phyloP scores from a whole-genome alignment of 1,284 basidiomycete species.

The Neonothopanus nambi region DNA sequence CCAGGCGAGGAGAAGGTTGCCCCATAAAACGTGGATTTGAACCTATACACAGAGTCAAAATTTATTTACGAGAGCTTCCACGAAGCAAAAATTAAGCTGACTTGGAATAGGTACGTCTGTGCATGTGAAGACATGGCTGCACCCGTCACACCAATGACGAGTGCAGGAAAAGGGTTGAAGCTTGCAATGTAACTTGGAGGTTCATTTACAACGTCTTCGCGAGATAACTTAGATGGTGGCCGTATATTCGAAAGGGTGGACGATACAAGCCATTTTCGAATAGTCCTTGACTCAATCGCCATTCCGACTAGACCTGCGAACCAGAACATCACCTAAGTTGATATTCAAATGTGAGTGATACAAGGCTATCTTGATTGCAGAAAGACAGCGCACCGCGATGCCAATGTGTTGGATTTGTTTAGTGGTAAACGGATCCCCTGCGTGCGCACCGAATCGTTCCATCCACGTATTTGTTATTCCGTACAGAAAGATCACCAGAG shows the following conservation, averaged over 20 bases:
- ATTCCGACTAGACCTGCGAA: conserved; percentile 91
- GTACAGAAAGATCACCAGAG: conserved; percentile 84
- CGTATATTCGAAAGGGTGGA: conserved; percentile 50
- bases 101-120: conserved; percentile 88
- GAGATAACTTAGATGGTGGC: conserved; percentile 30
- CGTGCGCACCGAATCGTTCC: conserved; percentile 85
- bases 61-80: background rate
- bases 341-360: background rate
- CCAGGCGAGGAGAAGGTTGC: conserved; percentile 84
- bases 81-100: conserved; percentile 26
- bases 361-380: conserved; percentile 1
- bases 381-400: conserved; percentile 73
- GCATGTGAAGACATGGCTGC: conserved; percentile 95
- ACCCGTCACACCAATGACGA: conserved; percentile 93
- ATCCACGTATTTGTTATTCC: conserved; percentile 95
- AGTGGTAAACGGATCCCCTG: conserved; percentile 86
- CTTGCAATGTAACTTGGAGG: conserved; percentile 76
- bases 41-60: conserved; percentile 47
- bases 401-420: conserved; percentile 96
- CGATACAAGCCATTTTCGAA: conserved; percentile 70
- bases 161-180: conserved; percentile 94
- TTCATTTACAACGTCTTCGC: conserved; percentile 51
- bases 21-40: conserved; percentile 91
- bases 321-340: conserved; percentile 82
- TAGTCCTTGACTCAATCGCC: conserved; percentile 79